Percentiles rank a stretch among this genome's conserved stretches.
These are phyloP conservation scores for Debaryomyces castellii DNA, from an alignment of 805 yeast species.

Conservation along the genomic window DNA sequence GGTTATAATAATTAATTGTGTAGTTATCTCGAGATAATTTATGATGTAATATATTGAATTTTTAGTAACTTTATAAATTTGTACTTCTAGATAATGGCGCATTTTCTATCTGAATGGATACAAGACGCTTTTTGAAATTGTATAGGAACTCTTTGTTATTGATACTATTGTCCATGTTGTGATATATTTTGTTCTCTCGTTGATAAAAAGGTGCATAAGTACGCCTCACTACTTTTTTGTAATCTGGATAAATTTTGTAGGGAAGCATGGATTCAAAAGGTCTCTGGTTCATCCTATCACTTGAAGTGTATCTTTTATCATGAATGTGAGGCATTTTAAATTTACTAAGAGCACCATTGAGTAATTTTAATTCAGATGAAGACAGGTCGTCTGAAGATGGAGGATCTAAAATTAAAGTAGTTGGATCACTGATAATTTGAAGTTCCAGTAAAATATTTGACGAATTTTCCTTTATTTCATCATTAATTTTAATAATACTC, in stretches of 20 bases:
- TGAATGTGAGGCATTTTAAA: background rate
- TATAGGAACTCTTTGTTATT: background rate
- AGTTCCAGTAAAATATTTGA: too few relatives aligned
- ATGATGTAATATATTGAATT: background rate
- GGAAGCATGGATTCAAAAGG: background rate
- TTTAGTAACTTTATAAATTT: conserved; percentile 2
- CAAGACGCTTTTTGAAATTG: background rate
- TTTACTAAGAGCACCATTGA: background rate
- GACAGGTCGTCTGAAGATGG: background rate
- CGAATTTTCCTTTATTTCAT: too few relatives aligned
- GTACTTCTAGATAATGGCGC: conserved; percentile 5
- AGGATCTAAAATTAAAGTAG: background rate
- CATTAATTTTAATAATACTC: too few relatives aligned
- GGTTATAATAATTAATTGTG: conserved; percentile 17
- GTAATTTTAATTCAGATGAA: background rate
- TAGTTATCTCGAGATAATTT: background rate
- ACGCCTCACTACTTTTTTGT: background rate
- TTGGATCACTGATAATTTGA: background rate
- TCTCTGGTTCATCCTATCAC: background rate
- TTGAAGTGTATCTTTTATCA: background rate
- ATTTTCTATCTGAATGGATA: conserved; percentile 1
- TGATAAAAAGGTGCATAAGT: background rate
- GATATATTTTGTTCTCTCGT: background rate
- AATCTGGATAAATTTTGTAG: background rate
- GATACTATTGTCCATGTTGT: background rate